Base-by-base conservation (phyloP, 768 basidiomycete genomes). In the Russula compacta region DNA sequence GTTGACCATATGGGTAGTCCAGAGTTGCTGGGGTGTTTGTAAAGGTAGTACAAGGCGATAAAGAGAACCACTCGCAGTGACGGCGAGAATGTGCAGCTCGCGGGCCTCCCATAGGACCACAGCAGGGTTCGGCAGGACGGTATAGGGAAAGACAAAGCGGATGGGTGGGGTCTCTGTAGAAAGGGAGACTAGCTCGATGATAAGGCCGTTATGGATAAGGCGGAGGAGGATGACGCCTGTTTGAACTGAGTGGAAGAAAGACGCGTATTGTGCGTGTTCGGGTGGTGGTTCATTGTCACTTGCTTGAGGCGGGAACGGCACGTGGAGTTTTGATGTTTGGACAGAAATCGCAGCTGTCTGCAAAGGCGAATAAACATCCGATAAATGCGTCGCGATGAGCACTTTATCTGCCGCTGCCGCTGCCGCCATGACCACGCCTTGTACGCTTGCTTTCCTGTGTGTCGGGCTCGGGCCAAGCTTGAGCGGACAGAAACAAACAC, bases 111-210 rank as follows among this genome's bases (percentile, higher is more conserved):
- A 77, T 17, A 84, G 69, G 67, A 87, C 81, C 53, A 92, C 69
- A 21, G 84, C 79, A 3, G 92, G 90, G 51, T 79, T 74, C 12
- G 85, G 77, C 32, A 89, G 71, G 53, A 93, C 72, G 40, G 80
- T 69, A 10, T 87, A 82, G 40, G 90, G 89, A 67, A 92, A 90
- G 65, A 88, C 78, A 70, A 94, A 83, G 59, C 89, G 84, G 64
- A 92, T 79, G 17, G 90, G 84, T 36, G 80, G 76, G 2, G 84
- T 75, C 64, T 82, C 75, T 1, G 80, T 78, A 6, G 87, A 82
- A 48, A 92, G 75, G n/a, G 90, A 89, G 40, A 84, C 69, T 49
- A 95, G 81, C 68, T 94, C 89, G 46, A 92, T 72, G 53, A 91
- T 84, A 64, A 83, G 73, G 29, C 85, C 86, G 48, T 80, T 83